Base-by-base conservation (phyloP, 768 basidiomycete genomes). In the Termitomyces sp. region DNA sequence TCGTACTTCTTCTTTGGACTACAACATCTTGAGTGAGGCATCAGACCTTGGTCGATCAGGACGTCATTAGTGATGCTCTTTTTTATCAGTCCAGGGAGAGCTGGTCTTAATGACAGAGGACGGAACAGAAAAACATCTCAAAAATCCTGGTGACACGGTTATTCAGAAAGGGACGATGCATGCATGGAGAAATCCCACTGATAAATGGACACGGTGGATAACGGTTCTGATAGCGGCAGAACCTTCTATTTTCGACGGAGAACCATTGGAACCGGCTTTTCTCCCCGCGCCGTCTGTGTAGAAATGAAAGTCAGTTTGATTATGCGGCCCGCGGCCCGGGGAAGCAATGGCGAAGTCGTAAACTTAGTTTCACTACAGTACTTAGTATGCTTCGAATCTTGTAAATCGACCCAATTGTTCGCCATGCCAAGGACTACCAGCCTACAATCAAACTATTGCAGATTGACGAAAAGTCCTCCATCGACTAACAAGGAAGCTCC, bases 391-490 rank as follows among this genome's bases (percentile, higher is more conserved):
- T 22, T 10, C 22, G 20, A 22, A 22, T 42, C 20, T 44, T n/a
- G n/a, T n/a, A n/a, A 44, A 41, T n/a, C n/a, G 39, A 41, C n/a
- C 18, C 39, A 41, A 8, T 39, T 18, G 6, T 41, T 41, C n/a
- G n/a, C 39, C n/a, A 41, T 20, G n/a, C 39, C 39, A 20, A 37
- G 16, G 37, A 41, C 37, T 28, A 31, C 4, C 18, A 5, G 20
- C 39, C 42, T 41, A 20, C n/a, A 16, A 33, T 29, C 16, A 34
- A 26, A 46, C 55, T 56, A 87, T 64, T 90, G 88, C 51, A 91
- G 74, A 63, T 88, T 88, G 46, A 89, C 88, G 60, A 88, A 88
- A 48, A 86, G 70, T 0, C 88, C 89, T 2, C 88, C 89, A 66
- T 90, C 88, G 0, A 87, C 87, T 6, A 89, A 70, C 5, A 87